These are phyloP conservation scores for Gliomastix tumulicola DNA, from an alignment of 2,329 filamentous ascomycete genomes.

Conservation along the genomic window DNA sequence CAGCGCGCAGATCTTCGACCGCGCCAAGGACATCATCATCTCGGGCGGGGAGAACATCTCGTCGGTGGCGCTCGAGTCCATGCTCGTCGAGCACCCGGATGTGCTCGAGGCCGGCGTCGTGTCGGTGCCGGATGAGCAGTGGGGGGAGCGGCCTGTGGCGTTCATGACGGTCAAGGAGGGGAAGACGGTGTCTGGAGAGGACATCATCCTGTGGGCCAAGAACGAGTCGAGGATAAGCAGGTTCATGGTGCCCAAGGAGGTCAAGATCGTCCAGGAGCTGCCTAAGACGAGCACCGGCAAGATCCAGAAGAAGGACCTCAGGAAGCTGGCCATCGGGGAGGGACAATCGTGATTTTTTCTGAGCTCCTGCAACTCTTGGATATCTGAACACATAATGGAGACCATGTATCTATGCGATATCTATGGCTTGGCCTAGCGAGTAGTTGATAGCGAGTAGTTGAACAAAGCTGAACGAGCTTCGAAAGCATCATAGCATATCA, in stretches of 20 bases:
- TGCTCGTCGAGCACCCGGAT: conserved; percentile 81
- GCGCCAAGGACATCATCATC: conserved; percentile 97
- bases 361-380: conserved; percentile 1
- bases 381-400: too few relatives aligned
- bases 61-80: conserved; percentile 82
- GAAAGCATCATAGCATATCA: neutral
- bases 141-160: conserved; percentile 94
- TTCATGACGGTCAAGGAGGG: conserved; percentile 76
- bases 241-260: conserved; percentile 76
- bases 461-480: too few relatives aligned
- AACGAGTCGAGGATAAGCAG: conserved; percentile 72
- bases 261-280: conserved; percentile 76
- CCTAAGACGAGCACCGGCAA: conserved; percentile 98
- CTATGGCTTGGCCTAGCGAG: too few relatives aligned
- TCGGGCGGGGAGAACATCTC: conserved; percentile 97
- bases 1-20: conserved; percentile 83
- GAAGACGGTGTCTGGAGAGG: conserved; percentile 38
- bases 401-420: too few relatives aligned
- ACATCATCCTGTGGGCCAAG: conserved; percentile 82
- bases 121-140: conserved; percentile 78
- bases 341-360: neutral
- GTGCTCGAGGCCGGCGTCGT: conserved; percentile 91
- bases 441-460: neutral
- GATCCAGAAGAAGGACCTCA: conserved; percentile 86
- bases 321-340: conserved; percentile 82